Evolutionary conservation across 2,329 filamentous ascomycete species (phyloP).

Genomic region (Onygenales sp.): DNA sequence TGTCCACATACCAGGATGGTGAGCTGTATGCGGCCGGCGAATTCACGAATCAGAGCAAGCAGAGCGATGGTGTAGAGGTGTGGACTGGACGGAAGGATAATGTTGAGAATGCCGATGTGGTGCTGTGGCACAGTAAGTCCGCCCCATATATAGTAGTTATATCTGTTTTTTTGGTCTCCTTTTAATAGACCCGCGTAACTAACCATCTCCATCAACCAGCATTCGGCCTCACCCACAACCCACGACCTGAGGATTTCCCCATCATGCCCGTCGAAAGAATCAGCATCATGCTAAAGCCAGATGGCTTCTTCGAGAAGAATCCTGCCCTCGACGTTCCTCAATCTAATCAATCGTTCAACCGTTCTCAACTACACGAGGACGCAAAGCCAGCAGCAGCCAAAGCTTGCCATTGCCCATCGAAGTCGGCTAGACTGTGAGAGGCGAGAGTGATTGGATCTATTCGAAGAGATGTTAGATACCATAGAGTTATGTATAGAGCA

Average conservation of each 20-base stretch:
- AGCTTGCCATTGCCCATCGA: not conserved
- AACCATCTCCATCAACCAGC: slow-evolving; percentile 15
- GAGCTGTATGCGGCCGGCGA: slow-evolving; percentile 47
- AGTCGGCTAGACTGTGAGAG: not conserved
- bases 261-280: slow-evolving; percentile 32
- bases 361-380: not conserved
- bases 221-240: slow-evolving; percentile 54
- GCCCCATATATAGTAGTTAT: not conserved
- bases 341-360: slow-evolving; percentile 13
- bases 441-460: too few species aligned
- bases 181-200: slow-evolving; percentile 21
- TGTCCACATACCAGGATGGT: slow-evolving; percentile 44
- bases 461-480: too few species aligned
- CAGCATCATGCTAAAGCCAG: slow-evolving; percentile 39
- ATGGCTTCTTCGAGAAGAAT: slow-evolving; percentile 45
- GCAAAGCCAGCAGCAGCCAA: not conserved
- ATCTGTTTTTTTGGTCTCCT: too few species aligned
- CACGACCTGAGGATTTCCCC: slow-evolving; percentile 56
- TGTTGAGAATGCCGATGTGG: slow-evolving; percentile 37
- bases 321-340: slow-evolving; percentile 40
- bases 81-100: slow-evolving; percentile 40
- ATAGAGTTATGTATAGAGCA: not conserved
- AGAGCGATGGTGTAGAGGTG: slow-evolving; percentile 44
- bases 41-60: slow-evolving; percentile 49
- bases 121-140: slow-evolving; percentile 30